Conservation (phyloP, 2,329 filamentous ascomycete genomes). For the Pseudogymnoascus sp. region DNA sequence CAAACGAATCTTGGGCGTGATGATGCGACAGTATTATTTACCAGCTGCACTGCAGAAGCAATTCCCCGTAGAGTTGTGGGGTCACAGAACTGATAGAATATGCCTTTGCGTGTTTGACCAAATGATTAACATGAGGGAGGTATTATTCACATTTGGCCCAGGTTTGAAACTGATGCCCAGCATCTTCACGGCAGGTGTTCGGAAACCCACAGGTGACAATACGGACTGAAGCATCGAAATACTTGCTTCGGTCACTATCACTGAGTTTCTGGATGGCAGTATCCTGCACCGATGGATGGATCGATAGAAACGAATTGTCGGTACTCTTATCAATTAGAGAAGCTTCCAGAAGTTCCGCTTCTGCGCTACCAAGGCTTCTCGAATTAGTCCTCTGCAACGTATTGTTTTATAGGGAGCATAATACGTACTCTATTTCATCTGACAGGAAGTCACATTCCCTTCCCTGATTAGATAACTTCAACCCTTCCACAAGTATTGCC, state of each 20-base stretch:
- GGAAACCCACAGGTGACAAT: conserved; percentile 28
- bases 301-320: conserved; percentile 19
- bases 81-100: conserved; percentile 17
- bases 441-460: conserved; percentile 23
- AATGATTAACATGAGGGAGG: conserved; percentile 28
- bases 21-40: conserved; percentile 13
- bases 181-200: conserved; percentile 24
- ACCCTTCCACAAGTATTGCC: conserved; percentile 22
- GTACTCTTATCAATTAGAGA: conserved; percentile 23
- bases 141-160: conserved; percentile 29
- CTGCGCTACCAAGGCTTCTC: conserved; percentile 21
- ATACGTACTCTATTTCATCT: conserved; percentile 29
- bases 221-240: conserved; percentile 23
- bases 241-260: conserved; percentile 16
- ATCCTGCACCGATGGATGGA: conserved; percentile 26
- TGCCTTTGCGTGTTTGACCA: conserved; percentile 22
- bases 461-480: conserved; percentile 17
- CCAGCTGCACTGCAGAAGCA: conserved; percentile 27
- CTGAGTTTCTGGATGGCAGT: conserved; percentile 18
- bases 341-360: conserved; percentile 20
- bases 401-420: not conserved
- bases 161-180: conserved; percentile 26
- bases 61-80: conserved; percentile 23
- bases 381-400: not conserved
- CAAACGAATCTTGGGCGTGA: not conserved